Conservation (phyloP, 1,139 yeast genomes). For the Lodderomyces margitis region DNA sequence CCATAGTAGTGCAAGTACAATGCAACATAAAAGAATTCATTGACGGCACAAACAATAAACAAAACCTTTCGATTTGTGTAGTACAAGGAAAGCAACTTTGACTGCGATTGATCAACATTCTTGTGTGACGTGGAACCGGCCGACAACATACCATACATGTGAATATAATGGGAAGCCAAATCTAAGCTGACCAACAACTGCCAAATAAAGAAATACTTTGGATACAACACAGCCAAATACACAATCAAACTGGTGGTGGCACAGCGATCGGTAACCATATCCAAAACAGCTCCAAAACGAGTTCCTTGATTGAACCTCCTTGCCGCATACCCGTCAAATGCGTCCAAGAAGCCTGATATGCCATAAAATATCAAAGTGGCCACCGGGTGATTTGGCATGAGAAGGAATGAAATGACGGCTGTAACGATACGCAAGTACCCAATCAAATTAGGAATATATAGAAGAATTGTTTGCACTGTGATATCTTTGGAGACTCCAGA, state of each 20-base stretch:
- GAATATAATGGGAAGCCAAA: conserved; percentile 95
- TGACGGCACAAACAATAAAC: conserved; percentile 86
- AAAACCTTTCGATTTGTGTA: conserved; percentile 83
- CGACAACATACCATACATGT: conserved; percentile 91
- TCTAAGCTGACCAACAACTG: conserved; percentile 85
- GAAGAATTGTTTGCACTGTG: conserved; percentile 54
- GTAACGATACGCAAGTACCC: conserved; percentile 84
- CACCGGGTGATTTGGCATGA: conserved; percentile 83
- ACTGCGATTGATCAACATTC: conserved; percentile 69
- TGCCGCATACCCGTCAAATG: conserved; percentile 96
- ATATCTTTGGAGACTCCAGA: conserved; percentile 12
- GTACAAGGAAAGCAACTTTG: conserved; percentile 74
- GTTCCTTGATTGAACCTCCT: conserved; percentile 87
- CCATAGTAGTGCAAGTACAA: conserved; percentile 73
- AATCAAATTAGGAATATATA: conserved; percentile 86
- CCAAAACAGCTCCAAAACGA: conserved; percentile 91
- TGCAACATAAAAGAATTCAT: conserved; percentile 91
- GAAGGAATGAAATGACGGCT: conserved; percentile 72
- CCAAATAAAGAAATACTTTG: conserved; percentile 63
- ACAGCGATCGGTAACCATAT: conserved; percentile 98
- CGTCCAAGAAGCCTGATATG: conserved; percentile 88
- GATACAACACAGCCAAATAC: conserved; percentile 79
- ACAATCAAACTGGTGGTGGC: conserved; percentile 91
- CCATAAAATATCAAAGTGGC: conserved; percentile 77
- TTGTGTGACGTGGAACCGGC: conserved; percentile 84